Base-by-base conservation (phyloP, 176 grass and related monocot species). In the Alloteropsis semialata region DNA sequence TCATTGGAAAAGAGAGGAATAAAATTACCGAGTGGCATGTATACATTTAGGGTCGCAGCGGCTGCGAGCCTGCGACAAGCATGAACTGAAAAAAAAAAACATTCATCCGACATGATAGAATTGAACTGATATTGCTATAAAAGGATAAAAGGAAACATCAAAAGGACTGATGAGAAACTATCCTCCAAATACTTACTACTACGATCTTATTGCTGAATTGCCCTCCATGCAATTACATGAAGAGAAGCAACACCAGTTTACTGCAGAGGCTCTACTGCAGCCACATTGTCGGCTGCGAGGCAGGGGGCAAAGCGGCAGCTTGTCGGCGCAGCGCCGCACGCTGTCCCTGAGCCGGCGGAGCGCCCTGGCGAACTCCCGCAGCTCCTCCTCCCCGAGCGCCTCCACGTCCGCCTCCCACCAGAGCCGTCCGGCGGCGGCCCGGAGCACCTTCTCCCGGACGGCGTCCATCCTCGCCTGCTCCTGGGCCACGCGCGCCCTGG, bases 341-440 rank as follows among this genome's bases (percentile, higher is more conserved):
- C 43, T 15, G 65, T 69, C 22, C 65, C 38, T 41, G 65, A 68
- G 65, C 37, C 65, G 65, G 22, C 6, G 46, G 33, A 81, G 63
- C 78, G 64, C 64, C 45, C 45, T 55, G 22, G 48, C 63, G 63
- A 81, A 69, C 78, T 55, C 78, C 43, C 1, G 12, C 43, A 81
- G 78, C 33, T 67, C 63, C 32, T 36, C 63, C 63, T 17, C 45
- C n/a, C 44, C 62, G 63, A 80, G 63, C 63, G 45, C 22, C 63
- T 54, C 63, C 8, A 51, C 33, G 63, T 81, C 63, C 45, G 63
- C 78, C 78, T 80, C 63, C 78, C 63, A 81, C 63, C 78, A 80
- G 22, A 27, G 27, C 46, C 32, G 13, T 8, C 33, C 10, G 11
- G 65, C 65, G 37, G 65, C 5, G 65, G 22, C 38, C 2, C 36